Conservation (phyloP, 2,329 filamentous ascomycete genomes). For the Apiospora phragmitis region DNA sequence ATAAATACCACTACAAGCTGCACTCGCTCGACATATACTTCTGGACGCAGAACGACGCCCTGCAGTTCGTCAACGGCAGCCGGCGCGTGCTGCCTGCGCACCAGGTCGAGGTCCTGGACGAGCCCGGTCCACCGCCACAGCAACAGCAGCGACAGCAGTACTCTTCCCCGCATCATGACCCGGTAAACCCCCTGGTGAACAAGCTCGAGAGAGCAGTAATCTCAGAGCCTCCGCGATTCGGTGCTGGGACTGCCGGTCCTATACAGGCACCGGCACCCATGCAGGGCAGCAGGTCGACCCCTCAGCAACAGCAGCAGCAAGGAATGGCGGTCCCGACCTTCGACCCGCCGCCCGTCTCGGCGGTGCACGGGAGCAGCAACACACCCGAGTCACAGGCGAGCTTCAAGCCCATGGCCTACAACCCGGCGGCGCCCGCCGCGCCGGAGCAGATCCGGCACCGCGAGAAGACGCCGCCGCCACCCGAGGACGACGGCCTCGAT, state of each 20-base stretch:
- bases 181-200: conserved; percentile 69
- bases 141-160: conserved; percentile 37
- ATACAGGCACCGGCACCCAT: neutral
- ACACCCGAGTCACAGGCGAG: conserved; percentile 28
- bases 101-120: conserved; percentile 65
- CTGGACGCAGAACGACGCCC: conserved; percentile 72
- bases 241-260: conserved; percentile 20
- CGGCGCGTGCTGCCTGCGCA: conserved; percentile 62
- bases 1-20: conserved; percentile 77
- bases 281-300: neutral
- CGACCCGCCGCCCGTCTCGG: conserved; percentile 41
- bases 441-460: conserved; percentile 71
- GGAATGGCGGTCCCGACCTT: conserved; percentile 25
- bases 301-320: neutral
- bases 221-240: conserved; percentile 53
- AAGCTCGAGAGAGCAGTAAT: conserved; percentile 72
- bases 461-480: conserved; percentile 78
- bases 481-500: conserved; percentile 63
- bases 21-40: conserved; percentile 78
- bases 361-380: conserved; percentile 27
- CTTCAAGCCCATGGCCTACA: conserved; percentile 71
- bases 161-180: conserved; percentile 32
- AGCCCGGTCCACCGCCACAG: conserved; percentile 53
- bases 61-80: conserved; percentile 68
- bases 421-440: conserved; percentile 74